phyloP scores from a whole-genome alignment of 164 flowering plant species.

The Protea cynaroides region DNA sequence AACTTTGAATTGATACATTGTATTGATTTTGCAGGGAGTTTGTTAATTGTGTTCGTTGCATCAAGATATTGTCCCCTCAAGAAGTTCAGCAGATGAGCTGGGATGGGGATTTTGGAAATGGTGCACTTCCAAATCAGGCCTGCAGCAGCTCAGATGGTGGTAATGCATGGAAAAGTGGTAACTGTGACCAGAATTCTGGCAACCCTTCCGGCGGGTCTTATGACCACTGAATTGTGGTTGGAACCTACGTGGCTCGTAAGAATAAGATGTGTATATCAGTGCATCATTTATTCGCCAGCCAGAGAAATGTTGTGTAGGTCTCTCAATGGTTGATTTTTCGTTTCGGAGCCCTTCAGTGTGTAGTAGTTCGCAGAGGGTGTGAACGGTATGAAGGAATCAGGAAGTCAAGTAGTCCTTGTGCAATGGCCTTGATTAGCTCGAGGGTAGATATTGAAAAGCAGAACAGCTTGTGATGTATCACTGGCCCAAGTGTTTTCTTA shows the following conservation, averaged over 20 bases:
- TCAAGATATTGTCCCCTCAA: constrained; percentile 88
- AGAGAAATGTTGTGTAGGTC: neutral
- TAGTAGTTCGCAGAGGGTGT: neutral
- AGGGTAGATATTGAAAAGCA: neutral
- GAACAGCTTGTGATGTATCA: neutral
- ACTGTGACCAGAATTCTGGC: constrained; percentile 30
- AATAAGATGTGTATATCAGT: neutral
- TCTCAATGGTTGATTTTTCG: neutral
- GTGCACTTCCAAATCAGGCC: constrained; percentile 73
- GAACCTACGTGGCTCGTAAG: neutral
- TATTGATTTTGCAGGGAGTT: constrained; percentile 64
- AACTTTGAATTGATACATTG: neutral
- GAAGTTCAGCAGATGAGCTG: constrained; percentile 97
- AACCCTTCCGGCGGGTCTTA: constrained; percentile 29
- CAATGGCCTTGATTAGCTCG: neutral
- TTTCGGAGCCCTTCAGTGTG: neutral
- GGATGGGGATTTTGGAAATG: constrained; percentile 79
- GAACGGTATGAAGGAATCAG: neutral
- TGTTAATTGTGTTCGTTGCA: constrained; percentile 81
- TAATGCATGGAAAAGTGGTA: constrained; percentile 33
- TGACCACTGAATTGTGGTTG: constrained; percentile 14
- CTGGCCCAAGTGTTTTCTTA: neutral
- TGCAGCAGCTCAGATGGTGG: constrained; percentile 94
- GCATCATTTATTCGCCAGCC: neutral
- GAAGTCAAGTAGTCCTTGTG: neutral